Conservation (phyloP, 352 stramenopile species). For the Blastocystis sp. region DNA sequence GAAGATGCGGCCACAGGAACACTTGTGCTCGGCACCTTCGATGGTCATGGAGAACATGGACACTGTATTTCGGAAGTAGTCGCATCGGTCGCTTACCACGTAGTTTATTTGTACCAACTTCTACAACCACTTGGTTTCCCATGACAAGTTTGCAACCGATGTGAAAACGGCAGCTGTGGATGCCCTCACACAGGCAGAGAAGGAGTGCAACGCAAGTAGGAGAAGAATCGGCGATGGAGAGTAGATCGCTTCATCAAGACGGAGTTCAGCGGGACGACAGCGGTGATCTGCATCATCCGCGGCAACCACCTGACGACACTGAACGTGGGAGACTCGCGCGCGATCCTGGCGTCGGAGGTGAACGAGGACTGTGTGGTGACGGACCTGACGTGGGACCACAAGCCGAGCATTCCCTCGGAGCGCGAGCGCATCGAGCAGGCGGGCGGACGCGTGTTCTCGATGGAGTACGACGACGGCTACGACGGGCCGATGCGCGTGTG, state of each 20-base stretch:
- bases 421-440: slow-evolving; percentile 67
- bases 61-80: slow-evolving; percentile 37
- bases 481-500: slow-evolving; percentile 89
- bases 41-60: slow-evolving; percentile 56
- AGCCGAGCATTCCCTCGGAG: slow-evolving; percentile 83
- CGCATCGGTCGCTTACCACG: neutral
- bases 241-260: slow-evolving; percentile 57
- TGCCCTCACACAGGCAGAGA: neutral
- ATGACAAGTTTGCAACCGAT: neutral
- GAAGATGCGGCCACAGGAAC: slow-evolving; percentile 49
- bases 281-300: slow-evolving; percentile 72
- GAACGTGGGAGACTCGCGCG: slow-evolving; percentile 88
- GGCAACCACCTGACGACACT: slow-evolving; percentile 76
- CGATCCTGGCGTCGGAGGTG: slow-evolving; percentile 58
- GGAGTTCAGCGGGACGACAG: slow-evolving; percentile 67
- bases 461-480: slow-evolving; percentile 94
- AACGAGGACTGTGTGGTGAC: slow-evolving; percentile 61
- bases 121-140: neutral
- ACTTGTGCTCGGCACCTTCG: slow-evolving; percentile 51
- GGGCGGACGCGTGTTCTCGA: slow-evolving; percentile 87
- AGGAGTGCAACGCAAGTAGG: neutral
- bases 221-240: neutral
- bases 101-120: slow-evolving; percentile 3
- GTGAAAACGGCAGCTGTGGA: neutral
- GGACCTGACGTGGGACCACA: slow-evolving; percentile 89